A percentile compares a stretch with the other conserved stretches of the same genome.
These are phyloP conservation scores for Capsicum baccatum DNA, from an alignment of 257 asterid genomes.

Conservation along the genomic window DNA sequence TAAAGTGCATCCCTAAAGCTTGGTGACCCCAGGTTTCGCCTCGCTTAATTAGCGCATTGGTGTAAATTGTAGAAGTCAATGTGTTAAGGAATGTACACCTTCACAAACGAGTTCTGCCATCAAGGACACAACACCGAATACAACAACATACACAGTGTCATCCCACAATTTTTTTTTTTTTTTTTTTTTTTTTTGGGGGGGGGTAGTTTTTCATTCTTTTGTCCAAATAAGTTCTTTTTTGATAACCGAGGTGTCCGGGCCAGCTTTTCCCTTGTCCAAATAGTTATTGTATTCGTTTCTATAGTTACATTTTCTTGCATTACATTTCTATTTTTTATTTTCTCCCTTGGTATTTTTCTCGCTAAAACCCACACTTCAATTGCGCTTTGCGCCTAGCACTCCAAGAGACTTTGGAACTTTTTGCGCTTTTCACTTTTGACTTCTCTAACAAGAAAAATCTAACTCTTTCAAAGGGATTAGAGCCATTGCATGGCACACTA, in stretches of 20 bases:
- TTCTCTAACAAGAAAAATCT: not conserved
- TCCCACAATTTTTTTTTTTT: not conserved
- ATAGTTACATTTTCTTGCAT: not conserved
- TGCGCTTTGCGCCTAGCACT: not conserved
- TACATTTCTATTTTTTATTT: not conserved
- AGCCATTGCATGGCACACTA: constrained; percentile 5
- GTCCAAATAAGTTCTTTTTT: not conserved
- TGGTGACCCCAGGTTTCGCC: not conserved
- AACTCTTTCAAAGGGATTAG: not conserved
- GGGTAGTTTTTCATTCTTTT: not conserved
- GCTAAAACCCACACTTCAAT: not conserved
- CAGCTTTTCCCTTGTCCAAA: not conserved
- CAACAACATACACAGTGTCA: no score
- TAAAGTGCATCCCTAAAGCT: not conserved
- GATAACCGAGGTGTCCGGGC: not conserved
- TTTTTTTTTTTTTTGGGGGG: no score
- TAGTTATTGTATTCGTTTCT: not conserved
- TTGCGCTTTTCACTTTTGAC: not conserved
- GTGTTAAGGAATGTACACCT: constrained; percentile 14
- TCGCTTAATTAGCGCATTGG: not conserved
- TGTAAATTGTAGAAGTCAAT: not conserved
- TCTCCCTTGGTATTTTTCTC: not conserved
- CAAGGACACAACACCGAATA: not conserved
- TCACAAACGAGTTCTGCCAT: not conserved
- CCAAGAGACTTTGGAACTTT: not conserved